Evolutionary conservation across 768 basidiomycete species (phyloP), one percentile per base, ranked within the genome.

Genomic region (Dacryopinax spathularia): DNA sequence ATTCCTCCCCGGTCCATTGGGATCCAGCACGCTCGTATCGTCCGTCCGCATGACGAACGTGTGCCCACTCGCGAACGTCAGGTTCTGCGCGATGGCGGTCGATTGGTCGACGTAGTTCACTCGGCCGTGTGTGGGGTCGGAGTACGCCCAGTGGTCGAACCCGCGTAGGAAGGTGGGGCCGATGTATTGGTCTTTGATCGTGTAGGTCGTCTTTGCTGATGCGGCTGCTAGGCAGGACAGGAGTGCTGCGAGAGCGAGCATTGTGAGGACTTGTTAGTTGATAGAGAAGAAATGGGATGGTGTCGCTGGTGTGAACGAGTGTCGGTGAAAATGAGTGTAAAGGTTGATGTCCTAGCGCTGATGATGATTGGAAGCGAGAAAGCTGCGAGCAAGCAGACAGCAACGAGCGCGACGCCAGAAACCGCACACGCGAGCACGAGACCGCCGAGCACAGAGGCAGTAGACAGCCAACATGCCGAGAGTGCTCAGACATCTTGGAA

Each of bases 91-190:
- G n/a, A 74, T 60, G 0, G 84, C 80, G 1, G 78, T 77, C 16
- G 65, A 60, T 67, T 75, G 66, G 65, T 79, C 75, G 34, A 85
- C 76, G 65, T 83, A 86, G 71, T 84, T 80, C 64, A 84, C 82
- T 60, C 80, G 74, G n/a, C 84, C 84, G 65, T 84, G 81, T 0
- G 84, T 86, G n/a, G 83, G 84, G 69, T 86, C 84, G 63, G 78
- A 68, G 29, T 70, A 62, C 7, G 77, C 79, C 66, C 82, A 76
- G 79, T 80, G 85, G 1, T 68, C 71, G 75, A 79, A 86, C 5
- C 64, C 65, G 20, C 75, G 60, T 64, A 80, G 74, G 69, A 86
- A 86, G 68, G 75, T 74, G 13, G 62, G 7, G 35, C 78, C 79
- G 44, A 74, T 64, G 69, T 75, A 69, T 1, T 29, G 60, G 25